Evolutionary conservation across 768 basidiomycete species (phyloP), one percentile per base, ranked within the genome.

Genomic region (Goffeauzyma gilvescens): DNA sequence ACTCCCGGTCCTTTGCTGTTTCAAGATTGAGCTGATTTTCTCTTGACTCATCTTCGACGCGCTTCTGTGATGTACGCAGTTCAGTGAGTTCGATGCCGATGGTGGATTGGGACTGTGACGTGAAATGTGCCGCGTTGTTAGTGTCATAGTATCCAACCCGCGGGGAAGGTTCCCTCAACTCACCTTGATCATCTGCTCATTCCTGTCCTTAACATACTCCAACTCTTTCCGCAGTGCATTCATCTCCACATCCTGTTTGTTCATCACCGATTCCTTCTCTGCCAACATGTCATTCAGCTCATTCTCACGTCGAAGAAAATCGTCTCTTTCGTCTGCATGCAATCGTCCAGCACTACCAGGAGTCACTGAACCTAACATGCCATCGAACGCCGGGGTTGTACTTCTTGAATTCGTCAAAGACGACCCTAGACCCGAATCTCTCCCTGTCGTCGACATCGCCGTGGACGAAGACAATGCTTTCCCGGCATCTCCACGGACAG

Each of bases 261-360:
- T 69, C 28, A 96, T 68, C 8, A 77, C 72, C 22, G 78, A 76
- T 68, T 96, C 93, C 58, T 67, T 83, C 68, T 95, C 90, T 3
- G 84, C 83, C 32, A 98, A 70, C 52, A 76, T 71, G 64, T 98
- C 93, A 48, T 78, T 89, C 42, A 98, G 70, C 63, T 98, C 93
- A 54, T 96, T 96, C 72, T 98, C 93, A 48, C 93, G 67, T 60
- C 75, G 77, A 65, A 98, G 66, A 72, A 96, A 98, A 40, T 96
- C 93, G 51, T 98, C 93, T 45, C 89, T 69, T 66, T 98, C 93
- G 55, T 96, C 93, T 68, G 87, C 86, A 50, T 93, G 89, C 52
- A 96, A 62, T 17, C 78, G 77, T 41, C 81, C 41, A 6, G 40
- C 32, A n/a, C 31, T 45, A 28, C 45, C 71, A 12, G 90, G 93